These are phyloP conservation scores for Betula pendula DNA, from an alignment of 306 rosid species.

Conservation along the genomic window DNA sequence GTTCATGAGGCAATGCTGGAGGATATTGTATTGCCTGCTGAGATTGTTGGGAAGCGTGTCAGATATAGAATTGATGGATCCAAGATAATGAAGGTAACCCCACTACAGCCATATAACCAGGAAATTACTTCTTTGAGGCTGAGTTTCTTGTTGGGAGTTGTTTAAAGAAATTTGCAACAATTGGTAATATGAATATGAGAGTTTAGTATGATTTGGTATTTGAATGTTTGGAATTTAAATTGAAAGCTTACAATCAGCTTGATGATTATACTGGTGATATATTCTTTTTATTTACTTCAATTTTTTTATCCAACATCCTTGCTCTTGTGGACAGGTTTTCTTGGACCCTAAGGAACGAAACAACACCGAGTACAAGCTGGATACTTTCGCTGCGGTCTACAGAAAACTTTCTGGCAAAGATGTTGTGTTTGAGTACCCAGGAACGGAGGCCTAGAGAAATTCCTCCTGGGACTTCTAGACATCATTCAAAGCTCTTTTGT, in stretches of 20 bases:
- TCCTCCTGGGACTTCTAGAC: background rate
- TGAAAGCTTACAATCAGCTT: background rate
- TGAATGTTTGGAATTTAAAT: background rate
- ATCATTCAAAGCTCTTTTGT: background rate
- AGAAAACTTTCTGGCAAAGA: conserved; percentile 87
- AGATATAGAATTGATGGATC: conserved; percentile 77
- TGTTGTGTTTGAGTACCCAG: conserved; percentile 79
- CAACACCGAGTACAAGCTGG: conserved; percentile 84
- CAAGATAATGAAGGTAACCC: conserved; percentile 74
- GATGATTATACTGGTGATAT: background rate
- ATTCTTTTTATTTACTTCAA: background rate
- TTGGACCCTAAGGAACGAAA: conserved; percentile 87
- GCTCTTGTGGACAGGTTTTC: conserved; percentile 46
- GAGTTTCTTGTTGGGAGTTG: background rate
- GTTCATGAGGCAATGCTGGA: conserved; percentile 90
- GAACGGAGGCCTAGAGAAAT: conserved; percentile 52
- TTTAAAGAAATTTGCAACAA: background rate
- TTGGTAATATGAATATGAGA: background rate
- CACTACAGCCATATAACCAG: background rate
- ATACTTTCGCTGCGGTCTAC: conserved; percentile 79
- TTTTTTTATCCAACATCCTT: background rate
- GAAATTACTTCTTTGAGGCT: conserved; percentile 13
- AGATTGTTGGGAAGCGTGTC: conserved; percentile 85
- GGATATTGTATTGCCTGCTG: conserved; percentile 87
- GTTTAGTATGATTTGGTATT: background rate